phyloP scores from a whole-genome alignment of 768 basidiomycete species.

The Phaeotremella fagi region DNA sequence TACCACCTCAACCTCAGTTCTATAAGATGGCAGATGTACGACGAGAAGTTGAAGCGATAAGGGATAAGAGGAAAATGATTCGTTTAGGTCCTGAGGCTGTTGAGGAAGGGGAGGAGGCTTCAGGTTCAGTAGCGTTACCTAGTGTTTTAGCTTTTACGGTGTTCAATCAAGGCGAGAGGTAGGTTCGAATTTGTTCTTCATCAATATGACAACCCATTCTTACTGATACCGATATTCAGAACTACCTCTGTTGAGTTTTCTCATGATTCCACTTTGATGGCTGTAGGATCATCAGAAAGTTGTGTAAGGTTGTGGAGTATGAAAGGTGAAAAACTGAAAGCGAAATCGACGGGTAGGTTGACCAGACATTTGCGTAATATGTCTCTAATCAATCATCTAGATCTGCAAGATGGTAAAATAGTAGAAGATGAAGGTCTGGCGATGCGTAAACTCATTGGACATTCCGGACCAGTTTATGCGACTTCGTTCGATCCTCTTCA shows the following conservation, averaged over 20 bases:
- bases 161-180: constrained; percentile 95
- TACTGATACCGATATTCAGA: constrained; percentile 50
- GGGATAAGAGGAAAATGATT: constrained; percentile 88
- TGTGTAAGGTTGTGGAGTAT: constrained; percentile 91
- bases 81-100: constrained; percentile 65
- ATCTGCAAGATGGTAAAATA: constrained; percentile 52
- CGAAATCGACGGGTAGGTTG: constrained; percentile 28
- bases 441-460: constrained; percentile 92
- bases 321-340: constrained; percentile 76
- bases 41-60: constrained; percentile 80
- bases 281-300: constrained; percentile 91
- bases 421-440: constrained; percentile 75
- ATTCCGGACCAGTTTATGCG: constrained; percentile 93
- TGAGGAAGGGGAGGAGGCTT: constrained; percentile 16
- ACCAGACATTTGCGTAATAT: not conserved
- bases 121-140: constrained; percentile 50
- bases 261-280: constrained; percentile 82
- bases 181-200: constrained; percentile 36
- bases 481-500: constrained; percentile 86
- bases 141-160: constrained; percentile 94
- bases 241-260: constrained; percentile 84
- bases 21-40: constrained; percentile 85
- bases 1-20: constrained; percentile 66
- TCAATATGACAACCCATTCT: not conserved
- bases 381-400: too few relatives aligned